These are phyloP conservation scores for Cyathus olla DNA, from an alignment of 1,284 basidiomycete species.

Conservation along the genomic window DNA sequence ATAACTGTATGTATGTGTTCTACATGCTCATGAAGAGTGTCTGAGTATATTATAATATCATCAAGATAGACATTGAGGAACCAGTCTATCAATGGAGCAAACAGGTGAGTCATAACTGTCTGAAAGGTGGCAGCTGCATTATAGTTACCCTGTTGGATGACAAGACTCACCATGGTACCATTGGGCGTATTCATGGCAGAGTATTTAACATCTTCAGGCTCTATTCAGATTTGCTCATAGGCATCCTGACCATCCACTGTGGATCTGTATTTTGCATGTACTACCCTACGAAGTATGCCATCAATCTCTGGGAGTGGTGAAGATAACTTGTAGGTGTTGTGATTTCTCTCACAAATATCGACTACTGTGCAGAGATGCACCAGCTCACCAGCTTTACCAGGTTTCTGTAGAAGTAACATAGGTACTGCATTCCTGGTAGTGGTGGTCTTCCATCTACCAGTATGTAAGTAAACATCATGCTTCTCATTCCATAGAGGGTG, in stretches of 20 bases:
- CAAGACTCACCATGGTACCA: constrained; percentile 10
- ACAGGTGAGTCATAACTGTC: background rate
- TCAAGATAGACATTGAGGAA: constrained; percentile 31
- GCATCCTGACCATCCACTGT: constrained; percentile 43
- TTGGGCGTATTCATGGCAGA: constrained; percentile 35
- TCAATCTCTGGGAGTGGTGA: constrained; percentile 36
- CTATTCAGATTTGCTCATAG: constrained; percentile 44
- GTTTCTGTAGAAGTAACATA: constrained; percentile 37
- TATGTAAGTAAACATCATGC: constrained; percentile 19
- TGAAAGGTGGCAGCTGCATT: background rate
- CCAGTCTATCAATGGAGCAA: constrained; percentile 12
- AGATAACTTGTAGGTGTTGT: constrained; percentile 20
- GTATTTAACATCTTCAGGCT: constrained; percentile 34
- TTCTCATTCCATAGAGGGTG: constrained; percentile 25
- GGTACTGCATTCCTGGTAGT: constrained; percentile 30
- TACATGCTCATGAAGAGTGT: constrained; percentile 38
- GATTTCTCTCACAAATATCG: constrained; percentile 16
- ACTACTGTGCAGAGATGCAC: constrained; percentile 15
- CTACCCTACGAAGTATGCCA: constrained; percentile 27
- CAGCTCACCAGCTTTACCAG: constrained; percentile 6
- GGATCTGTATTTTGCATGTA: constrained; percentile 24
- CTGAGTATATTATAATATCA: constrained; percentile 43
- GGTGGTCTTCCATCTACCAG: constrained; percentile 26
- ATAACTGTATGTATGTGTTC: constrained; percentile 33
- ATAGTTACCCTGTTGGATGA: background rate